Conservation (phyloP, 306 rosid genomes). For the Trifolium pratense region DNA sequence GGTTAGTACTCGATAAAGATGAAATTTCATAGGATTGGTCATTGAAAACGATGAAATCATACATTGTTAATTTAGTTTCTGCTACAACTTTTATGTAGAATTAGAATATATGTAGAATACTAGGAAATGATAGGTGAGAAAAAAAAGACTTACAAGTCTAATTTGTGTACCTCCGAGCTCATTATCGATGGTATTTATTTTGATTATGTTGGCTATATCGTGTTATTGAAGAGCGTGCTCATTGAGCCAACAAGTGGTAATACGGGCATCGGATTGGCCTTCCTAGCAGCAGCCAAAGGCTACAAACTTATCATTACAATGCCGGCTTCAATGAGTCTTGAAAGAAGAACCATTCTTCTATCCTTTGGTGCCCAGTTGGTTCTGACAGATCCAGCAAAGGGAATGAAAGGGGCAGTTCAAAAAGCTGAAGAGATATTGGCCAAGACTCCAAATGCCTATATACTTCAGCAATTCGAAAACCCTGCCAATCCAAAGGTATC, state of each 20-base stretch:
- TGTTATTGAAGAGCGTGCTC: slow-evolving; percentile 68
- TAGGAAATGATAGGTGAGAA: neutral
- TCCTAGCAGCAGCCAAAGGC: slow-evolving; percentile 76
- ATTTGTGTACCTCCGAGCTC: slow-evolving; percentile 37
- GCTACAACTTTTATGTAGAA: neutral
- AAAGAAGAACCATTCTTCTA: slow-evolving; percentile 71
- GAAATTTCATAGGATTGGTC: neutral
- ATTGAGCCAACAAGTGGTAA: slow-evolving; percentile 67
- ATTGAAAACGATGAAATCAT: slow-evolving; percentile 7
- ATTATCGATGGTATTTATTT: slow-evolving; percentile 11
- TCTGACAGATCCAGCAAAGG: slow-evolving; percentile 78
- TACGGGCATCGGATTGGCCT: slow-evolving; percentile 81
- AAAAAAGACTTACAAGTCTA: neutral
- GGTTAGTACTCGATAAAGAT: slow-evolving; percentile 51
- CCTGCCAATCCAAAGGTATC: slow-evolving; percentile 85
- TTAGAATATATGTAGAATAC: neutral
- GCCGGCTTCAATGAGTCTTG: slow-evolving; percentile 89
- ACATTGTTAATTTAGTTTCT: slow-evolving; percentile 1
- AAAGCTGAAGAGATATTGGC: slow-evolving; percentile 83
- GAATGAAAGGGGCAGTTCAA: slow-evolving; percentile 82
- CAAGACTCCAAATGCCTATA: slow-evolving; percentile 71
- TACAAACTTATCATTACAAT: slow-evolving; percentile 73
- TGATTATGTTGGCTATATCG: slow-evolving; percentile 15
- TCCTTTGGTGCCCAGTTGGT: slow-evolving; percentile 83
- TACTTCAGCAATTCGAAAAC: slow-evolving; percentile 82